phyloP scores from a whole-genome alignment of 108 stramenopile species.

The Pelagomonas calceolata region DNA sequence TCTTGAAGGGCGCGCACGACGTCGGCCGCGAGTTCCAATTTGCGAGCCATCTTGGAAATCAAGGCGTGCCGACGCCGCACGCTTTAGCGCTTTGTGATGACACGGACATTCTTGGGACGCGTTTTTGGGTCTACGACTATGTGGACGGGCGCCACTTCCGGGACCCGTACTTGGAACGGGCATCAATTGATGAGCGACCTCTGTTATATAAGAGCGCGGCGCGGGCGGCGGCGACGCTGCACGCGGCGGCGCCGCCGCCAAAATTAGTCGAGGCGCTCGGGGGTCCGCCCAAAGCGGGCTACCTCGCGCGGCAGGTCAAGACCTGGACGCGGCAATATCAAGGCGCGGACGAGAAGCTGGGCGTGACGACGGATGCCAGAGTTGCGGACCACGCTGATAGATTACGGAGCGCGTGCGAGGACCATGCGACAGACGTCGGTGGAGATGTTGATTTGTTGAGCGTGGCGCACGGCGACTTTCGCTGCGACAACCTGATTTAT shows the following conservation, averaged over 20 bases:
- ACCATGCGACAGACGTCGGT: conserved; percentile 5
- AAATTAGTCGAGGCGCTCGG: conserved; percentile 1
- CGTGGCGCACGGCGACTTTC: conserved; percentile 29
- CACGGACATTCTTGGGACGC: conserved; percentile 14
- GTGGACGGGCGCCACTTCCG: conserved; percentile 17
- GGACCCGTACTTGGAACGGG: conserved; percentile 11
- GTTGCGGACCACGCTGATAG: neutral
- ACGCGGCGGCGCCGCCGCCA: conserved; percentile 8
- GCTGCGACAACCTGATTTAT: conserved; percentile 16
- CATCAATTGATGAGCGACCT: neutral
- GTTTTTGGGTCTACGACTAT: conserved; percentile 25
- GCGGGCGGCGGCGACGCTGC: conserved; percentile 7
- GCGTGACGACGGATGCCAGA: neutral
- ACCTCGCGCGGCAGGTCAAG: conserved; percentile 15
- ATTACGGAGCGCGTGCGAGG: conserved; percentile 7
- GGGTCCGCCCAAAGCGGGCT: conserved; percentile 1
- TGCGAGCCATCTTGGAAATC: neutral
- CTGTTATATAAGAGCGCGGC: conserved; percentile 3
- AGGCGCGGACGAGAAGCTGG: neutral
- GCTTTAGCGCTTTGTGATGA: conserved; percentile 8
- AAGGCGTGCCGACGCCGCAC: conserved; percentile 15
- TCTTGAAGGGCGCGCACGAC: conserved; percentile 26
- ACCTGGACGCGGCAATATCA: conserved; percentile 19
- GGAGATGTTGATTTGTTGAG: neutral
- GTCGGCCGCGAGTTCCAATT: conserved; percentile 21